A percentile compares a stretch with the other conserved stretches of the same genome.
Conservation (phyloP, 2,329 filamentous ascomycete genomes). For the Colletotrichum cuscutae region DNA sequence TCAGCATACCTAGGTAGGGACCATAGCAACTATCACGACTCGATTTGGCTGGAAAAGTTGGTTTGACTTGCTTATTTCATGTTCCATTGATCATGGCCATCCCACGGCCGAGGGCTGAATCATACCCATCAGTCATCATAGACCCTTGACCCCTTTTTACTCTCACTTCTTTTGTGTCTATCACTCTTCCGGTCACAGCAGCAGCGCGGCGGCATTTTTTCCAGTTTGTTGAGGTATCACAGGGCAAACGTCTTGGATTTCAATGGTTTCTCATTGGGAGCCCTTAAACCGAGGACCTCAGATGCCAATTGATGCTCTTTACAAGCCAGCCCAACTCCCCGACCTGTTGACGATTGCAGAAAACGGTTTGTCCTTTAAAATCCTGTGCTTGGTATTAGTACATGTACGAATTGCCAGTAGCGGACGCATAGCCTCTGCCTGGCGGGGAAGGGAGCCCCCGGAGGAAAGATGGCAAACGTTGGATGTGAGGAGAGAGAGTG, state of each 20-base stretch:
- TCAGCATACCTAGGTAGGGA: too few species aligned
- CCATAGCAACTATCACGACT: not conserved
- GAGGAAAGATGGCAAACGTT: not conserved
- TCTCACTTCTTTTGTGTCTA: not conserved
- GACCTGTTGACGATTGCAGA: conserved; percentile 52
- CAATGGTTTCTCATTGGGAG: conserved; percentile 50
- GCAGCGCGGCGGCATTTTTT: conserved; percentile 3
- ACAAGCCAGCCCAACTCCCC: conserved; percentile 60
- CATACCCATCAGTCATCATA: conserved; percentile 31
- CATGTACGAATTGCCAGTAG: not conserved
- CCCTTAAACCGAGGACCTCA: conserved; percentile 49
- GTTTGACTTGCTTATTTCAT: conserved; percentile 31
- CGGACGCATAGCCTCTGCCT: not conserved
- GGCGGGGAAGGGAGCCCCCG: not conserved
- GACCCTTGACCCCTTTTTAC: conserved; percentile 17
- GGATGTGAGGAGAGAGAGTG: not conserved
- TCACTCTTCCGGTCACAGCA: conserved; percentile 30
- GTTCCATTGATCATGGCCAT: conserved; percentile 35
- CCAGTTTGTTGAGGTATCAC: conserved; percentile 32
- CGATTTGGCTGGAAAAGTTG: conserved; percentile 4
- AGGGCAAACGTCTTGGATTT: conserved; percentile 33
- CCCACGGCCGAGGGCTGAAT: conserved; percentile 31
- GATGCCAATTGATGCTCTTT: conserved; percentile 59
- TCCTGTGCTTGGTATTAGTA: conserved; percentile 46
- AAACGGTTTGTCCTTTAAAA: conserved; percentile 53